A percentile compares a stretch with the other conserved stretches of the same genome.
phyloP scores from a whole-genome alignment of 140 eudicot genomes.

The Erigeron philadelphicus region DNA sequence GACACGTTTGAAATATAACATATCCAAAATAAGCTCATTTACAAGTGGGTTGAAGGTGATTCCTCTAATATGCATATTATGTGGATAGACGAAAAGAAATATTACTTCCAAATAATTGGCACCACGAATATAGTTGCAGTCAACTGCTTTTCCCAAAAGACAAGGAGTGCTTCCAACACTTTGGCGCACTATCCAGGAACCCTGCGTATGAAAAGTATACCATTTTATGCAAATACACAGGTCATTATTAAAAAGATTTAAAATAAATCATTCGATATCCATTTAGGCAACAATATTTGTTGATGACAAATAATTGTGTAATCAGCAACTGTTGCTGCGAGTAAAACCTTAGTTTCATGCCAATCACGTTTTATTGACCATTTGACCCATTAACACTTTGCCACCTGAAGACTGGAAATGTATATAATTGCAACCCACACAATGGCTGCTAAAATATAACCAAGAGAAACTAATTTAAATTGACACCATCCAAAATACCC shows the following conservation, averaged over 20 bases:
- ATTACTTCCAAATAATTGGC: slow-evolving; percentile 83
- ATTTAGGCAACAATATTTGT: not conserved
- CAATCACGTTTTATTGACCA: too few relatives aligned
- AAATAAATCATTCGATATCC: not conserved
- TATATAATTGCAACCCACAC: too few relatives aligned
- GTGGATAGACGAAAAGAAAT: not conserved
- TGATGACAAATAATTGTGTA: not conserved
- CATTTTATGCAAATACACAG: too few relatives aligned
- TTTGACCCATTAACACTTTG: too few relatives aligned
- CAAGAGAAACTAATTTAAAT: not conserved
- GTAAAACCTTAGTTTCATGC: too few relatives aligned
- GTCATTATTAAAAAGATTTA: too few relatives aligned
- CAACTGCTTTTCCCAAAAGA: slow-evolving; percentile 93
- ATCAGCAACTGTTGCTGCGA: too few relatives aligned
- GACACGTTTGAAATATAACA: too few relatives aligned
- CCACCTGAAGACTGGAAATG: too few relatives aligned
- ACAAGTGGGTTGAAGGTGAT: too few relatives aligned
- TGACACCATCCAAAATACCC: not conserved
- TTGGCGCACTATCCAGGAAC: slow-evolving; percentile 98
- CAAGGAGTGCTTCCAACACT: slow-evolving; percentile 99
- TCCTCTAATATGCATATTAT: not conserved
- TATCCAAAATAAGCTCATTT: too few relatives aligned
- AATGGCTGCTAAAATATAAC: too few relatives aligned
- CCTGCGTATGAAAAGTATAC: slow-evolving; percentile 34
- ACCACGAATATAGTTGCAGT: slow-evolving; percentile 96